These are phyloP conservation scores for Rhododendron molle DNA, from an alignment of 148 eudicot genomes.

Conservation along the genomic window DNA sequence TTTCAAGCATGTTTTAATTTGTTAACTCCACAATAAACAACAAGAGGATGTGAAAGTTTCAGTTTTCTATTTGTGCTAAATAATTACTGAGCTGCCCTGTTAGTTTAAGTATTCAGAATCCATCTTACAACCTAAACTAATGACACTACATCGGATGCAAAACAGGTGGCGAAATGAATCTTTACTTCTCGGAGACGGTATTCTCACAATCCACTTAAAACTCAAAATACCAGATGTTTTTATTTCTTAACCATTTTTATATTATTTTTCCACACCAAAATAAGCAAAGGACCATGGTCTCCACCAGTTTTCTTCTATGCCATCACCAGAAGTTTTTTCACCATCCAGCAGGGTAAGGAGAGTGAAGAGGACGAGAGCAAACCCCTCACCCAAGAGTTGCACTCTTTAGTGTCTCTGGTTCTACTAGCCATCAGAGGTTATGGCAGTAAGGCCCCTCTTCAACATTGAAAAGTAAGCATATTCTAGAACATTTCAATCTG, in stretches of 20 bases:
- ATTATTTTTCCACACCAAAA: no score
- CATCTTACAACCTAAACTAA: not conserved
- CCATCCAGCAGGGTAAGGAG: no score
- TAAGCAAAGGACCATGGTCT: not conserved
- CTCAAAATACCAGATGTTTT: not conserved
- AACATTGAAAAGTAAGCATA: not conserved
- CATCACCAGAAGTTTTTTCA: not conserved
- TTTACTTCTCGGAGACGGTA: no score
- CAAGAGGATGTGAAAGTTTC: not conserved
- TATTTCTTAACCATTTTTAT: not conserved
- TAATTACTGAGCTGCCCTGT: not conserved
- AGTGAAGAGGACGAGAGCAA: no score
- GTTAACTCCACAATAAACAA: not conserved
- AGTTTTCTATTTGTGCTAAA: not conserved
- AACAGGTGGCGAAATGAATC: not conserved
- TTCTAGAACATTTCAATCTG: not conserved
- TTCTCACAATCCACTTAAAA: no score
- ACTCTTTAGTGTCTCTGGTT: not conserved
- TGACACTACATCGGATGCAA: not conserved
- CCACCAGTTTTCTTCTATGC: not conserved
- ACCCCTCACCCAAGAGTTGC: no score
- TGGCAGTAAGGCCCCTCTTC: not conserved
- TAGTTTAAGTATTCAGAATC: not conserved
- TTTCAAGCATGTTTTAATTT: not conserved
- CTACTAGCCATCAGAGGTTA: not conserved